A percentile compares a stretch with the other conserved stretches of the same genome.
phyloP scores from a whole-genome alignment of 176 grass and related monocot genomes.

The Eleusine indica region DNA sequence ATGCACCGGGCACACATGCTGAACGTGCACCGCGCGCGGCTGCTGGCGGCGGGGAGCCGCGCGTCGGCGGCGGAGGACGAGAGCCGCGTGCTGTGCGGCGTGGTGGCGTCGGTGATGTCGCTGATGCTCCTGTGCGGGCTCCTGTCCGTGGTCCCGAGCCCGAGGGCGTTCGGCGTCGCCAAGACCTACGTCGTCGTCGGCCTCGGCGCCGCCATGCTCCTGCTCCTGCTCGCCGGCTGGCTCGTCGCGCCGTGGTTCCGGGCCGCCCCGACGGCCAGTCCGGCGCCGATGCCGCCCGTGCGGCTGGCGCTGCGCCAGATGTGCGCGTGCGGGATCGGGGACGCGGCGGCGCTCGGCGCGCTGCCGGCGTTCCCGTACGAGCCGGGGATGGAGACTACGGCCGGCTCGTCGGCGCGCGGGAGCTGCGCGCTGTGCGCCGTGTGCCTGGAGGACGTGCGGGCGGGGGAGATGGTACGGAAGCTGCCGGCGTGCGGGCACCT shows the following conservation, averaged over 20 bases:
- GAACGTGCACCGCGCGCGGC: slow-evolving; percentile 1
- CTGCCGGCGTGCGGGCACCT: slow-evolving; percentile 37
- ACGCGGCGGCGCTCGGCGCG: not conserved
- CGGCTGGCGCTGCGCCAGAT: slow-evolving; percentile 10
- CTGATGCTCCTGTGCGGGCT: slow-evolving; percentile 15
- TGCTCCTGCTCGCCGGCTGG: not conserved
- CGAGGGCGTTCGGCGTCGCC: not conserved
- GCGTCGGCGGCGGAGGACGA: not conserved
- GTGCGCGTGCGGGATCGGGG: slow-evolving; percentile 20
- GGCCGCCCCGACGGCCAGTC: not conserved
- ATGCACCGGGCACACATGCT: slow-evolving; percentile 19
- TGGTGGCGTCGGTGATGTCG: slow-evolving; percentile 3
- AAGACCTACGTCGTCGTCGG: not conserved
- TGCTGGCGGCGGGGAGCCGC: not conserved
- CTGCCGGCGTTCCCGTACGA: slow-evolving; percentile 22
- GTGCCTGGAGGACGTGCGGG: slow-evolving; percentile 38
- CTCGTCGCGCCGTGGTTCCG: not conserved
- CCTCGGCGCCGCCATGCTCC: not conserved
- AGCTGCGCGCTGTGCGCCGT: slow-evolving; percentile 33
- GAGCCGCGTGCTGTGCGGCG: not conserved
- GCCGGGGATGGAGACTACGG: not conserved
- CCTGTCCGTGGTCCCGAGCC: not conserved
- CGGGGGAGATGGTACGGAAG: slow-evolving; percentile 30
- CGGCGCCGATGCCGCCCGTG: not conserved
- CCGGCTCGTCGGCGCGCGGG: not conserved